These are phyloP conservation scores for Tetragonia tetragonoides DNA, from an alignment of 148 eudicot genomes.

Conservation along the genomic window DNA sequence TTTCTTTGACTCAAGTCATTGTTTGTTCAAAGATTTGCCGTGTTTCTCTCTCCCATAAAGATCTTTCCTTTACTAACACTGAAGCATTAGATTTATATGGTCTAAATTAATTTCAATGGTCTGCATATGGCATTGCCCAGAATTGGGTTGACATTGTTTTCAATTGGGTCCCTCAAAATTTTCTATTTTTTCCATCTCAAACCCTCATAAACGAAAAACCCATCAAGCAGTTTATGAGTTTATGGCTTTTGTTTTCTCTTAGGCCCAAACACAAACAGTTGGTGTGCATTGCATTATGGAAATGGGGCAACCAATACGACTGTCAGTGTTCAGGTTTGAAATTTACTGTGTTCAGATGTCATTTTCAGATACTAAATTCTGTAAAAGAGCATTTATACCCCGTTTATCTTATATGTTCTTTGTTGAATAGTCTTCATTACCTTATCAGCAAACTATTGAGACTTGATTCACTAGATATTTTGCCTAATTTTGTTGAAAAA, in stretches of 20 bases:
- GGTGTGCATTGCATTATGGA: slow-evolving; percentile 7
- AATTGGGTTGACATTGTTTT: neutral
- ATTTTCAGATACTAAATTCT: slow-evolving; percentile 24
- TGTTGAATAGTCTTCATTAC: slow-evolving; percentile 17
- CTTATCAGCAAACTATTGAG: slow-evolving; percentile 2
- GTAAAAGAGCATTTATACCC: neutral
- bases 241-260: neutral
- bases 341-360: slow-evolving; percentile 15
- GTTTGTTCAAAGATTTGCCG: neutral
- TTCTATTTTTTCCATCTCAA: neutral
- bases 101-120: neutral
- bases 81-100: neutral
- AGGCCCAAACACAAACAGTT: slow-evolving; percentile 3
- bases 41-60: neutral
- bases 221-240: neutral
- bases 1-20: no score
- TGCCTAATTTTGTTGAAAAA: slow-evolving; percentile 15
- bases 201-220: slow-evolving; percentile 13
- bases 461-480: neutral
- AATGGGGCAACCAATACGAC: neutral
- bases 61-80: neutral
- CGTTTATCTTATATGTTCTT: neutral
- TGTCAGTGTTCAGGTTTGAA: neutral
- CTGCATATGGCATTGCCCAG: slow-evolving; percentile 5
- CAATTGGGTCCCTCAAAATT: slow-evolving; percentile 6